A percentile compares a stretch with the other conserved stretches of the same genome.
phyloP scores from a whole-genome alignment of 23 red algal genomes.

The Gracilariopsis chorda region DNA sequence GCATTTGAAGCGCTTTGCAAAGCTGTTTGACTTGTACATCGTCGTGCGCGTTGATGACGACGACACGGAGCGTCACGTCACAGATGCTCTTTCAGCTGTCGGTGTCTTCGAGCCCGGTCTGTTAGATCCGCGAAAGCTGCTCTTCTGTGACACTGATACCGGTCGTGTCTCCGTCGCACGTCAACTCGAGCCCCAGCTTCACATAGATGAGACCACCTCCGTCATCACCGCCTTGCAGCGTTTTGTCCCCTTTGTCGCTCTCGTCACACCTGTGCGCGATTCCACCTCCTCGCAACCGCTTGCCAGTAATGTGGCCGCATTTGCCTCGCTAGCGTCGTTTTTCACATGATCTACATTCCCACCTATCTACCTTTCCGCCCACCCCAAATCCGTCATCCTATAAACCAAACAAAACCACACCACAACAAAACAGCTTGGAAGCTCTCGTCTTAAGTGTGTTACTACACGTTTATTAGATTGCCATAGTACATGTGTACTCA shows the following conservation, averaged over 20 bases:
- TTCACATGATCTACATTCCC: too few relatives aligned
- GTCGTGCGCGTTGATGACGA: constrained; percentile 65
- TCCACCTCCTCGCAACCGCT: neutral
- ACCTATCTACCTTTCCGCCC: too few relatives aligned
- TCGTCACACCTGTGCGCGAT: neutral
- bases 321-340: constrained; percentile 16
- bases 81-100: constrained; percentile 30
- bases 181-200: constrained; percentile 80
- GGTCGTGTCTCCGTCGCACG: constrained; percentile 63
- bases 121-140: constrained; percentile 52
- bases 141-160: constrained; percentile 81
- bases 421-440: too few relatives aligned
- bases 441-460: too few relatives aligned
- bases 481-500: too few relatives aligned
- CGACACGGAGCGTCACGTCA: constrained; percentile 29
- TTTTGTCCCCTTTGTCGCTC: constrained; percentile 58
- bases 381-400: too few relatives aligned
- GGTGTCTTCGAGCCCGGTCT: constrained; percentile 58
- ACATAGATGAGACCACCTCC: constrained; percentile 54
- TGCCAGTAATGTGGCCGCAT: neutral
- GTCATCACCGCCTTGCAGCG: constrained; percentile 66
- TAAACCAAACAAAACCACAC: too few relatives aligned
- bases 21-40: constrained; percentile 55
- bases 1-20: constrained; percentile 4
- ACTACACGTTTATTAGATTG: too few relatives aligned